A percentile compares a stretch with the other conserved stretches of the same genome.
Evolutionary conservation across 2,329 filamentous ascomycete genomes (phyloP).

Genomic region (Botryotinia narcissicola): DNA sequence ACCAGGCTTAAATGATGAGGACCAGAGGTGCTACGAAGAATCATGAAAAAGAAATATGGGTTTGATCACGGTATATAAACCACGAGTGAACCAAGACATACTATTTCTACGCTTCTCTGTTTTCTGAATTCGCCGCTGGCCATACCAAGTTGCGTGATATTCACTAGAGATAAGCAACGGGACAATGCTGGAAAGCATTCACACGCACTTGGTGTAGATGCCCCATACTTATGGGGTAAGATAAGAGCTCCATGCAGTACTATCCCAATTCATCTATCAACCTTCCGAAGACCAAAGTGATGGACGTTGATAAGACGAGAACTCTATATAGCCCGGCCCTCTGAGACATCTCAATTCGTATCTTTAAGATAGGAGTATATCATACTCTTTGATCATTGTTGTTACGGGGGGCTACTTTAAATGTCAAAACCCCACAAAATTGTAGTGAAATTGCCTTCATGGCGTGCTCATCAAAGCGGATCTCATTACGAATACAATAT

Average conservation of each 20-base stretch:
- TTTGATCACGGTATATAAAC: not conserved
- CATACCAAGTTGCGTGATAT: conserved; percentile 8
- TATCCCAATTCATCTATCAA: not conserved
- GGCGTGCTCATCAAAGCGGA: not conserved
- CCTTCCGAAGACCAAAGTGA: not conserved
- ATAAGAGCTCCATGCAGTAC: not conserved
- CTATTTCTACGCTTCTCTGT: not conserved
- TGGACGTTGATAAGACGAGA: not conserved
- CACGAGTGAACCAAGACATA: not conserved
- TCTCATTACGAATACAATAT: not conserved
- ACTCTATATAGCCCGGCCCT: not conserved
- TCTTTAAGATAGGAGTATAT: not conserved
- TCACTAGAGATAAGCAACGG: not conserved
- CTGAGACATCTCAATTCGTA: not conserved
- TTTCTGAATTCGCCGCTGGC: not conserved
- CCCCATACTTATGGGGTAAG: not conserved
- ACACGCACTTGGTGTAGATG: not conserved
- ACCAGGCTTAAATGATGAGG: not conserved
- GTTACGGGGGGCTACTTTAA: not conserved
- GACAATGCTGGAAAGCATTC: not conserved
- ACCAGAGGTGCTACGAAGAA: not conserved
- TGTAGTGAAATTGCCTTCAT: not conserved
- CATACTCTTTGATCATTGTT: not conserved
- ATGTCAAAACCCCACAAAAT: not conserved
- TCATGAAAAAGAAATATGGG: not conserved